A percentile compares a stretch with the other conserved stretches of the same genome.
Conservation (phyloP, 192 early-diverging fungal genomes). For the Coemansia sp. region DNA sequence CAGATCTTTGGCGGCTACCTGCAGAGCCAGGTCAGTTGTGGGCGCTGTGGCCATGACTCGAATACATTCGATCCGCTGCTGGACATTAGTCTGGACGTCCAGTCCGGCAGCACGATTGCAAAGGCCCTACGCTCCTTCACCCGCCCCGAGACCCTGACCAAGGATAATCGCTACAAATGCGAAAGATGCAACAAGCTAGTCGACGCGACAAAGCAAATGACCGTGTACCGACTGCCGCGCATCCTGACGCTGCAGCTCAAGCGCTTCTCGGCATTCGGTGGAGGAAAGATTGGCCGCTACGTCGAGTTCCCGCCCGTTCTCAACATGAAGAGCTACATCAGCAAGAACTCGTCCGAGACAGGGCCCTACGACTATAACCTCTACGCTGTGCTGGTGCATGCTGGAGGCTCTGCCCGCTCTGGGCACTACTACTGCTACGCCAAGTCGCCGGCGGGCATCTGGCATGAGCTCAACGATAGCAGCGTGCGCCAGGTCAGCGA, state of each 20-base stretch:
- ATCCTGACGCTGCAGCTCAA: slow-evolving; percentile 78
- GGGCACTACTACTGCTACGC: slow-evolving; percentile 88
- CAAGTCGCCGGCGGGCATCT: slow-evolving; percentile 66
- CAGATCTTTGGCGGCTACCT: slow-evolving; percentile 81
- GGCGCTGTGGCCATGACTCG: slow-evolving; percentile 63
- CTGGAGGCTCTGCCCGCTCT: slow-evolving; percentile 63
- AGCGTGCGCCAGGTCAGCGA: slow-evolving; percentile 64
- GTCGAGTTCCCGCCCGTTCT: slow-evolving; percentile 60
- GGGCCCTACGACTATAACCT: slow-evolving; percentile 61
- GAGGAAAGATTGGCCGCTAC: slow-evolving; percentile 63
- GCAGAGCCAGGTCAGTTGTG: slow-evolving; percentile 72
- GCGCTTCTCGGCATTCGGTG: slow-evolving; percentile 62
- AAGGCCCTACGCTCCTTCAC: slow-evolving; percentile 67
- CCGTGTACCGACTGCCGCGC: slow-evolving; percentile 64
- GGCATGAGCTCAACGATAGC: slow-evolving; percentile 78
- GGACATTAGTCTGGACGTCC: slow-evolving; percentile 75
- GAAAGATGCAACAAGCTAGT: slow-evolving; percentile 71
- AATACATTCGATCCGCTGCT: slow-evolving; percentile 71
- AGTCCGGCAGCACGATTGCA: slow-evolving; percentile 55
- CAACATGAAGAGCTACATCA: slow-evolving; percentile 52
- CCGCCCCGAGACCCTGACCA: slow-evolving; percentile 59
- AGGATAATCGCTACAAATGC: slow-evolving; percentile 73
- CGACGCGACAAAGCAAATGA: slow-evolving; percentile 76
- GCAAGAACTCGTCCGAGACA: slow-evolving; percentile 30
- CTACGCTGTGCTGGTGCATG: slow-evolving; percentile 76